A percentile compares a stretch with the other conserved stretches of the same genome.
Conservation (phyloP, 2,329 filamentous ascomycete species). For the Penicillium psychrosexuale region DNA sequence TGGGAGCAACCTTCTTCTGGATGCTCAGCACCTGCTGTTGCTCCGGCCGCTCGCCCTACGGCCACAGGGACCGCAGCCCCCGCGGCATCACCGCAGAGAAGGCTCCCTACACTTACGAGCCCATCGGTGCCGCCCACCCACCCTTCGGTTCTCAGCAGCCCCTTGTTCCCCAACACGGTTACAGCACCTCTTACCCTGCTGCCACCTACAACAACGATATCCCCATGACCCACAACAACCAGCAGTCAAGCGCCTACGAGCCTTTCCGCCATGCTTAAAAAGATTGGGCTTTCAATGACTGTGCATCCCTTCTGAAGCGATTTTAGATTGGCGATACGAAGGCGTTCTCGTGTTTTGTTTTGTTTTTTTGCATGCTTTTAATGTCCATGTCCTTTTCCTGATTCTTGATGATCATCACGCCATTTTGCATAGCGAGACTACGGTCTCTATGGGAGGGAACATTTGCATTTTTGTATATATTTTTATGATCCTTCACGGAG, state of each 20-base stretch:
- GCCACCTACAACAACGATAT: slow-evolving; percentile 20
- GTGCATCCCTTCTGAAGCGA: slow-evolving; percentile 15
- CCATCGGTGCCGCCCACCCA: slow-evolving; percentile 40
- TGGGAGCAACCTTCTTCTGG: slow-evolving; percentile 84
- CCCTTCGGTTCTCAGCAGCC: slow-evolving; percentile 19
- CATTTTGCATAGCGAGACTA: background rate
- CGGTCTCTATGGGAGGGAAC: background rate
- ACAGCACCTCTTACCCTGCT: slow-evolving; percentile 30
- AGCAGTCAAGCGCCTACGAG: slow-evolving; percentile 33
- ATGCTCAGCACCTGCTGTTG: slow-evolving; percentile 89
- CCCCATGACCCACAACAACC: slow-evolving; percentile 26
- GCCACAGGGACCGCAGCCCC: slow-evolving; percentile 41
- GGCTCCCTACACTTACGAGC: slow-evolving; percentile 60
- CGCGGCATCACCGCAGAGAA: slow-evolving; percentile 53
- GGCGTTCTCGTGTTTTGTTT: slow-evolving; percentile 16
- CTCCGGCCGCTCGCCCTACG: slow-evolving; percentile 59
- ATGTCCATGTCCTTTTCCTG: slow-evolving; percentile 8
- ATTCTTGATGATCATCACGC: slow-evolving; percentile 12
- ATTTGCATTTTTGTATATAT: slow-evolving; percentile 7
- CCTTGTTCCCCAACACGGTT: slow-evolving; percentile 1
- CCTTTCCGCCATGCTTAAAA: slow-evolving; percentile 39
- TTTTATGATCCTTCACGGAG: background rate
- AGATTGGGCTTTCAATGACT: background rate
- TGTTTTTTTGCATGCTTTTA: slow-evolving; percentile 6
- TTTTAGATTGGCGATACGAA: slow-evolving; percentile 22